Conservation (phyloP, 306 rosid species). For the Prunus davidiana region DNA sequence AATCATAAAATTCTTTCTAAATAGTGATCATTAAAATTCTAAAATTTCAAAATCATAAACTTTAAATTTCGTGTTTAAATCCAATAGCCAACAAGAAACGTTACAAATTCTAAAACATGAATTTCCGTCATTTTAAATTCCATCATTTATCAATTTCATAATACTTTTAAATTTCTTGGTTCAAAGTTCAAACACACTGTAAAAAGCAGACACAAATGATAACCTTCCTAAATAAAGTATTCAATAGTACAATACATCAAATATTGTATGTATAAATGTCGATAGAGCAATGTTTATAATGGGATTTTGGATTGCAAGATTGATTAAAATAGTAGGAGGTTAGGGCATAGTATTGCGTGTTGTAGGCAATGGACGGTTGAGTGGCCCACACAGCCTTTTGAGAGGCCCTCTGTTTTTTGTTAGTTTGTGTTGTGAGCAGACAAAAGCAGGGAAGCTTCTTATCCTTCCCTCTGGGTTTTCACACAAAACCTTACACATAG, state of each 20-base stretch:
- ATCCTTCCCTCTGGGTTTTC: conserved; percentile 67
- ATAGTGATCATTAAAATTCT: too few relatives aligned
- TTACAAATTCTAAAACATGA: too few relatives aligned
- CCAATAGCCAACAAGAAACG: too few relatives aligned
- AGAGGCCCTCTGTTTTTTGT: conserved; percentile 57
- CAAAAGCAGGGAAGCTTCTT: conserved; percentile 99
- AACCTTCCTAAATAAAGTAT: not conserved
- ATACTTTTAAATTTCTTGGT: too few relatives aligned
- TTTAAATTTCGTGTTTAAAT: too few relatives aligned
- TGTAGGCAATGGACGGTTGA: conserved; percentile 51
- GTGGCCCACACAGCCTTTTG: conserved; percentile 55
- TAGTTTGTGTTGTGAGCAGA: conserved; percentile 86
- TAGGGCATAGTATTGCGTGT: conserved; percentile 65
- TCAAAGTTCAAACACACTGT: too few relatives aligned
- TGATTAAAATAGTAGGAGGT: conserved; percentile 8
- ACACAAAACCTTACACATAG: conserved; percentile 58
- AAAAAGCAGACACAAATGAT: not conserved
- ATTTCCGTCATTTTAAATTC: too few relatives aligned
- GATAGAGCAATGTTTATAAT: not conserved
- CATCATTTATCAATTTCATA: too few relatives aligned
- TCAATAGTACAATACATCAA: not conserved
- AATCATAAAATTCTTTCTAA: too few relatives aligned
- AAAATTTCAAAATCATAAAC: too few relatives aligned
- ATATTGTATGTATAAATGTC: not conserved
- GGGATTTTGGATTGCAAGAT: conserved; percentile 2